These are phyloP conservation scores for Coniochaeta hoffmannii DNA, from an alignment of 2,329 filamentous ascomycete genomes.

Conservation along the genomic window DNA sequence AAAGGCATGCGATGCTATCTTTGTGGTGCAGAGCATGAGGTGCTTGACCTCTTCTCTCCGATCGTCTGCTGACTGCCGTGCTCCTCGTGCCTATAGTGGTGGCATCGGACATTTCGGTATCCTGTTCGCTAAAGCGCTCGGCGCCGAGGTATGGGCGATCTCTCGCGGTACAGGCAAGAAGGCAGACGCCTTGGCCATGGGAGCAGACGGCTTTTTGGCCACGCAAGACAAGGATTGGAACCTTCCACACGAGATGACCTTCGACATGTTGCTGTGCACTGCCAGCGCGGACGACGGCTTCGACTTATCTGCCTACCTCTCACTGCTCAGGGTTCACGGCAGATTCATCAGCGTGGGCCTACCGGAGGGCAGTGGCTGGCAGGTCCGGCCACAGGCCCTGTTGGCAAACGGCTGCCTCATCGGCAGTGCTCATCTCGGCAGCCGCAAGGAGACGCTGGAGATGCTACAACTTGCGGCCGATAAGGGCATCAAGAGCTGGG, in stretches of 20 bases:
- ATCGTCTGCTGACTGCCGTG: background rate
- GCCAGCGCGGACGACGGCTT: constrained; percentile 55
- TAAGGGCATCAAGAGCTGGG: constrained; percentile 62
- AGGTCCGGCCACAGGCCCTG: constrained; percentile 67
- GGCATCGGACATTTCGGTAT: constrained; percentile 66
- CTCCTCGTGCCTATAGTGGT: constrained; percentile 25
- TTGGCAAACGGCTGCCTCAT: constrained; percentile 68
- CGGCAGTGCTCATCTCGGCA: constrained; percentile 65
- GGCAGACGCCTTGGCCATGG: constrained; percentile 49
- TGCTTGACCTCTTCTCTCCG: background rate
- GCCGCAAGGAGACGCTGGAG: constrained; percentile 59
- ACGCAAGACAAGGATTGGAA: constrained; percentile 52
- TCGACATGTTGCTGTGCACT: constrained; percentile 72
- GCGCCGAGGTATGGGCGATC: constrained; percentile 55
- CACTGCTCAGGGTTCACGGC: constrained; percentile 73
- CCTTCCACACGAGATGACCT: constrained; percentile 50
- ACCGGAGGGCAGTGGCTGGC: constrained; percentile 66
- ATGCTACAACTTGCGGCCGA: constrained; percentile 67
- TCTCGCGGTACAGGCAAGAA: constrained; percentile 54
- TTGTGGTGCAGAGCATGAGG: too few relatives aligned
- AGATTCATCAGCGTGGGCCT: constrained; percentile 74
- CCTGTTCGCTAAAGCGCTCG: constrained; percentile 60
- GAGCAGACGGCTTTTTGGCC: constrained; percentile 53
- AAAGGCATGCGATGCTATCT: too few relatives aligned
- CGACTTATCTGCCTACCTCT: constrained; percentile 64